Evolutionary conservation across 108 stramenopile genomes (phyloP).

Genomic region (Discostella pseudostelligera): DNA sequence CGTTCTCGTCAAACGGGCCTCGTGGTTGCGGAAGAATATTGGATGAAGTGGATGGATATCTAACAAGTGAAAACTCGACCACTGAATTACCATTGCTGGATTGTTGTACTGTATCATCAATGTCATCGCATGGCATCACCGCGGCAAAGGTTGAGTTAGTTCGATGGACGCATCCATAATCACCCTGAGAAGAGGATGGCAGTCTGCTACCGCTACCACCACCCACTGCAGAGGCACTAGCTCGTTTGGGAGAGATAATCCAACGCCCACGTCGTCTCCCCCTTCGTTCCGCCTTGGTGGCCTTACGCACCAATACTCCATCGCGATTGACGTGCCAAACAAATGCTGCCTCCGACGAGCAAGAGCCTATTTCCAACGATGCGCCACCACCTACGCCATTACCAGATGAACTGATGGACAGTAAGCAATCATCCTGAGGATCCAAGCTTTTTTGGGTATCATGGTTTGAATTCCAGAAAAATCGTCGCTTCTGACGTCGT

Average conservation of each 20-base stretch:
- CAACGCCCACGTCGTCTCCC: conserved; percentile 13
- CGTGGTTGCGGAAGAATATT: conserved; percentile 1
- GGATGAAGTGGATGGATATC: conserved; percentile 33
- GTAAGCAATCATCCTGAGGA: conserved; percentile 22
- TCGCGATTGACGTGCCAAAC: conserved; percentile 61
- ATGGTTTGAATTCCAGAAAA: conserved; percentile 16
- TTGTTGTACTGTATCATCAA: conserved; percentile 8
- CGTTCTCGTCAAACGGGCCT: conserved; percentile 7
- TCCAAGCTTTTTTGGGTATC: not conserved
- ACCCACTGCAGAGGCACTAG: not conserved
- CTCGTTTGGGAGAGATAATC: conserved; percentile 3
- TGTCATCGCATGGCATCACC: conserved; percentile 18
- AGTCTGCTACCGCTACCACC: not conserved
- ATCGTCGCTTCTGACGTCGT: conserved; percentile 4
- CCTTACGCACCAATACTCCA: conserved; percentile 51
- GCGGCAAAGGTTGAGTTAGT: conserved; percentile 16
- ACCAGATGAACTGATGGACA: conserved; percentile 15
- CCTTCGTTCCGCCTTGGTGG: conserved; percentile 29
- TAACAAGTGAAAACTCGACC: conserved; percentile 44
- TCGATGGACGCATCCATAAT: conserved; percentile 20
- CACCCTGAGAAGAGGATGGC: not conserved
- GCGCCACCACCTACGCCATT: conserved; percentile 1
- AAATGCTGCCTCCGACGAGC: conserved; percentile 63
- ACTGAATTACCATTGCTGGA: not conserved
- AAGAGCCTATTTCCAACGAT: conserved; percentile 48